Evolutionary conservation across 2,329 filamentous ascomycete species (phyloP), one percentile per base, ranked within the genome.

Genomic region (Aciculosporium take): DNA sequence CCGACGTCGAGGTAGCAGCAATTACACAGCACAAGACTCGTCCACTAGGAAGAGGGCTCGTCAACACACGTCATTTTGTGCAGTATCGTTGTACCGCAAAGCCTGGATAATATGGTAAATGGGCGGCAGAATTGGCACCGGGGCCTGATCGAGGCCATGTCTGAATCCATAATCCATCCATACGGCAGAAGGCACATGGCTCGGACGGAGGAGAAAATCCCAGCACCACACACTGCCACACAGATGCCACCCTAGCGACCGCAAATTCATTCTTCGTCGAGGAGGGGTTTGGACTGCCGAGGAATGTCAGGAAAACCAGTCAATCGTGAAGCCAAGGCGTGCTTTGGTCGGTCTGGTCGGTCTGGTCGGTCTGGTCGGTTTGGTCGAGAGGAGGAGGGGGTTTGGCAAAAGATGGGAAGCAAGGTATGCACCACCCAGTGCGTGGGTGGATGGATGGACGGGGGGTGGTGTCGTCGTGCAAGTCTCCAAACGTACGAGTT

Each of bases 1-100:
- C 41, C 41, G 41, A 27, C 40, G 32, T 25, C 27, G 35, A 35
- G 30, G 25, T 30, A 33, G n/a, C 21, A 33, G n/a, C 21, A 12
- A 13, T 37, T 39, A 15, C 24, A 29, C 25, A 15, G 23, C 29
- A 37, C n/a, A 25, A 35, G 15, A 42, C 12, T n/a, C 30, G 29
- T 28, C 37, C 20, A 30, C 18, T 37, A 37, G 15, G 5, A 20
- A 28, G 7, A 37, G 28, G 8, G 10, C 37, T 30, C 18, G 3
- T 24, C 18, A 15, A 39, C 7, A 29, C 17, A 28, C 18, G 15
- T 20, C 23, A 36, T 27, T 7, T 36, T n/a, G n/a, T n/a, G n/a
- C n/a, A n/a, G 10, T 25, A 34, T 34, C 32, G 17, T 34, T 20
- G 17, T 17, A 24, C 12, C n/a, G 32, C 13, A 23, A 34, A 34